These are phyloP conservation scores for Paragyromitra xinjiangensis DNA, from an alignment of 495 filamentous ascomycete species.

Conservation along the genomic window DNA sequence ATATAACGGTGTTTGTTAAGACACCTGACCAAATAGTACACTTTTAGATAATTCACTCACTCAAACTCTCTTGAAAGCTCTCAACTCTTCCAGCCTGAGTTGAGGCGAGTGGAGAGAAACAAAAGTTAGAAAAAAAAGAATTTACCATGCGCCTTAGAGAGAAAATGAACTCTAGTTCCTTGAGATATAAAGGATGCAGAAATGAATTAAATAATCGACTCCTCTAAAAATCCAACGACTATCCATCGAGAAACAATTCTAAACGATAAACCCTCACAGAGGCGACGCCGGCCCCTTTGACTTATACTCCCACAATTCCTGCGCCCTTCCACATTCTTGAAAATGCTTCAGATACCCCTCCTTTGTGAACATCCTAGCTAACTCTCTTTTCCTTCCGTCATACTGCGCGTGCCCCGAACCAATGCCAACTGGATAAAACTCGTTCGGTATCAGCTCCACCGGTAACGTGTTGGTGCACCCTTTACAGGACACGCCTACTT, in stretches of 20 bases:
- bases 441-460: conserved; percentile 28
- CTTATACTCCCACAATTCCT: conserved; percentile 34
- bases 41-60: conserved; percentile 15
- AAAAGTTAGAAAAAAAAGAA: background rate
- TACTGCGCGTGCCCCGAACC: conserved; percentile 31
- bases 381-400: conserved; percentile 39
- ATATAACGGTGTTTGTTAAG: background rate
- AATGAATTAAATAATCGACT: background rate
- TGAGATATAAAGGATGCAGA: background rate
- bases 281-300: conserved; percentile 23
- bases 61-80: conserved; percentile 3
- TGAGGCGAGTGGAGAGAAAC: background rate
- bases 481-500: conserved; percentile 43
- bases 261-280: conserved; percentile 17
- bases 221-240: background rate
- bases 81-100: background rate
- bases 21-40: background rate
- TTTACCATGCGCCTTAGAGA: conserved; percentile 9
- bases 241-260: background rate
- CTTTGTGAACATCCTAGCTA: conserved; percentile 38
- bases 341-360: conserved; percentile 40
- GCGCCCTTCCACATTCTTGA: conserved; percentile 37
- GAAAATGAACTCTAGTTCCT: background rate
- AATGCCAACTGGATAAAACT: conserved; percentile 24
- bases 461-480: conserved; percentile 39